Evolutionary conservation across 2,329 filamentous ascomycete genomes (phyloP).

Genomic region (Torrubiellomyces zombiae): DNA sequence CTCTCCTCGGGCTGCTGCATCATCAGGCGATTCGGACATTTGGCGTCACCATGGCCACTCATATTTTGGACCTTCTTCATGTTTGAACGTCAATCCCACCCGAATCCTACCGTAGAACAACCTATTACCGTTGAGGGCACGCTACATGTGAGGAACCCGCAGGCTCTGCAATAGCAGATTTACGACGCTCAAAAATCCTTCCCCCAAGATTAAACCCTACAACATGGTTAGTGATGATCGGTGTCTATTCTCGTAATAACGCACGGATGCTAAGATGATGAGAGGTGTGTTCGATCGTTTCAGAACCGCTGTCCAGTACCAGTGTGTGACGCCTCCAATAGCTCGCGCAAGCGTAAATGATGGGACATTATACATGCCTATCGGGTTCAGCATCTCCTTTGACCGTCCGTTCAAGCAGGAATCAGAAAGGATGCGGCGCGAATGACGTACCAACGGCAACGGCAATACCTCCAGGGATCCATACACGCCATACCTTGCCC

Average conservation of each 20-base stretch:
- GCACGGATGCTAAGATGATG: constrained; percentile 66
- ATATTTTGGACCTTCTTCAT: too few relatives aligned
- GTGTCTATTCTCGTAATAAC: too few relatives aligned
- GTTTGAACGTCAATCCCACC: too few relatives aligned
- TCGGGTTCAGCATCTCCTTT: not conserved
- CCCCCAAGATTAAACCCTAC: constrained; percentile 75
- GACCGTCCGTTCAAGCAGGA: too few relatives aligned
- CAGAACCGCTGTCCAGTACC: constrained; percentile 54
- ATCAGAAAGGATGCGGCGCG: constrained; percentile 1
- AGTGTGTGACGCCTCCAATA: constrained; percentile 56
- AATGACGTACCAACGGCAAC: constrained; percentile 60
- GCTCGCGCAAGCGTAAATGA: constrained; percentile 86
- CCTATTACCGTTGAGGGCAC: too few relatives aligned
- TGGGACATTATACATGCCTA: constrained; percentile 93
- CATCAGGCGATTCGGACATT: too few relatives aligned
- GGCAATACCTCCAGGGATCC: constrained; percentile 82
- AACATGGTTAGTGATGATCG: too few relatives aligned
- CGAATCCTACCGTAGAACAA: too few relatives aligned
- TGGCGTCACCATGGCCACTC: too few relatives aligned
- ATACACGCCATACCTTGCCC: constrained; percentile 49
- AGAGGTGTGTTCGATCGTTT: constrained; percentile 51
- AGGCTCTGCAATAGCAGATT: constrained; percentile 71
- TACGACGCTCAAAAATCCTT: constrained; percentile 81
- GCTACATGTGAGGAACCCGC: constrained; percentile 53
- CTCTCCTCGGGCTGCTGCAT: too few relatives aligned